phyloP scores from a whole-genome alignment of 176 grass and related monocot species.

The Elaeis guineensis region DNA sequence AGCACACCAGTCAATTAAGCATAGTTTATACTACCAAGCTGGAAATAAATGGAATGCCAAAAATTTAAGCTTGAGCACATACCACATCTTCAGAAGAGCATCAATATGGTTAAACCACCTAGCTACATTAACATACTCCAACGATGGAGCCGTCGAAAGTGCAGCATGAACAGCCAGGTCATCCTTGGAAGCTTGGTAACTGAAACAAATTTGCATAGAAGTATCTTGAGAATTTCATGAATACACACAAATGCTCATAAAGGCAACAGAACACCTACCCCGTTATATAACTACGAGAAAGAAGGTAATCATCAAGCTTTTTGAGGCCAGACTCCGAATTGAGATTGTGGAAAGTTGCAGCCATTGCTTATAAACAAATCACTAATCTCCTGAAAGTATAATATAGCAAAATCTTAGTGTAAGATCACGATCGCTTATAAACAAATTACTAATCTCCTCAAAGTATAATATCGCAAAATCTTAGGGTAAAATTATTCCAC shows the following conservation, averaged over 20 bases:
- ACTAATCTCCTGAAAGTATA: not conserved
- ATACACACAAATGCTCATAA: too few species aligned
- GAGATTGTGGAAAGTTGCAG: constrained; percentile 46
- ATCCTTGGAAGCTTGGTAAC: constrained; percentile 98
- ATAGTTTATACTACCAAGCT: not conserved
- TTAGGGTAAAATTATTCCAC: too few species aligned
- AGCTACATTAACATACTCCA: constrained; percentile 49
- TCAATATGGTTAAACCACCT: constrained; percentile 95
- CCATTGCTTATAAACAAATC: constrained; percentile 44
- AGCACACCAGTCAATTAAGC: not conserved
- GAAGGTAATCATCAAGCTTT: constrained; percentile 79
- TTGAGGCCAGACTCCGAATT: constrained; percentile 58
- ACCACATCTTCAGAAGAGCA: constrained; percentile 85
- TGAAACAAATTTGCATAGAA: constrained; percentile 19
- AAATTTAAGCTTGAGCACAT: not conserved
- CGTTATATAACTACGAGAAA: constrained; percentile 76
- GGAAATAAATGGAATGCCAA: not conserved
- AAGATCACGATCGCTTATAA: too few species aligned
- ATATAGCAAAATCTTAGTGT: too few species aligned
- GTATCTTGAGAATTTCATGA: too few species aligned
- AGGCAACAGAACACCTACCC: constrained; percentile 30
- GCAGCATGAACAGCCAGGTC: constrained; percentile 65
- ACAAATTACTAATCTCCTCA: too few species aligned
- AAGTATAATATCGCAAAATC: too few species aligned
- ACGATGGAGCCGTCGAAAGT: constrained; percentile 41